Evolutionary conservation across 1,139 yeast genomes (phyloP).

Genomic region (Pichia sp.): DNA sequence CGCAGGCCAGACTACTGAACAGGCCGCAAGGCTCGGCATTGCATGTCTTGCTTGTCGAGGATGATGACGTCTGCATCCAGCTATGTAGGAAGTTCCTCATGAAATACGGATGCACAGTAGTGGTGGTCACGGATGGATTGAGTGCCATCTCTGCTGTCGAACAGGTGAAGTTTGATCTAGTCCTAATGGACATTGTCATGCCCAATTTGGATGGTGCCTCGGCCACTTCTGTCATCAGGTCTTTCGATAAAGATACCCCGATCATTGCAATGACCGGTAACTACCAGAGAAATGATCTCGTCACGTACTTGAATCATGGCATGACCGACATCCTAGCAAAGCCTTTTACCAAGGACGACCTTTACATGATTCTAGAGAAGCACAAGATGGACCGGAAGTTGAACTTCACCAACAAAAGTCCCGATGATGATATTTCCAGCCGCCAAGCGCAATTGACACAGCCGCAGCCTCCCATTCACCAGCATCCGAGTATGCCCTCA

Average conservation of each 20-base stretch:
- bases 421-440: neutral
- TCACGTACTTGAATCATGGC: constrained; percentile 79
- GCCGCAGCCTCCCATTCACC: constrained; percentile 7
- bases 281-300: constrained; percentile 73
- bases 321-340: constrained; percentile 90
- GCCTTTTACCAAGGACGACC: constrained; percentile 84
- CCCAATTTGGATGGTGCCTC: constrained; percentile 94
- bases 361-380: constrained; percentile 68
- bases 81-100: constrained; percentile 72
- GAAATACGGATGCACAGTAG: constrained; percentile 88
- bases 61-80: constrained; percentile 79
- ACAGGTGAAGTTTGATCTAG: constrained; percentile 71
- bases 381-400: constrained; percentile 39
- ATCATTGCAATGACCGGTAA: constrained; percentile 94
- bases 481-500: neutral
- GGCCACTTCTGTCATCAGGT: constrained; percentile 80
- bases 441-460: neutral
- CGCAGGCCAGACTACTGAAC: constrained; percentile 18
- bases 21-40: constrained; percentile 38
- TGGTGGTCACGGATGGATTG: constrained; percentile 87
- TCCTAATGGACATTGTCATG: constrained; percentile 91
- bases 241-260: constrained; percentile 79
- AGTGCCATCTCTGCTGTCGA: constrained; percentile 82
- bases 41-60: constrained; percentile 80
- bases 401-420: constrained; percentile 8